Evolutionary conservation across 768 basidiomycete species (phyloP).

Genomic region (Auricularia cornea): DNA sequence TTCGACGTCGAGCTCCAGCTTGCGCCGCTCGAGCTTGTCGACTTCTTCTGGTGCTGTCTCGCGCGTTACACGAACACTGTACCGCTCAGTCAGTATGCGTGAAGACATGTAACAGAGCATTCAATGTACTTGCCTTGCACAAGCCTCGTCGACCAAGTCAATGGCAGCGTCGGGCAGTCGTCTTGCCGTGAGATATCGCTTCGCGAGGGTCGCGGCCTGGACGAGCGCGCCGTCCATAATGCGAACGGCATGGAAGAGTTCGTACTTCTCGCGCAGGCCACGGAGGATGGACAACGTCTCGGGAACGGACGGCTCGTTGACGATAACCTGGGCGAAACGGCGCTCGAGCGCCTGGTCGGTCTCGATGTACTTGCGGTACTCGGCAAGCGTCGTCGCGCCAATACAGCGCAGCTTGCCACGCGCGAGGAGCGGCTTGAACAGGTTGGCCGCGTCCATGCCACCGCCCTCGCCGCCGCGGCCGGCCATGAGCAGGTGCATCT

Average conservation of each 20-base stretch:
- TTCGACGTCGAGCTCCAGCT: conserved; percentile 88
- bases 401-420: conserved; percentile 64
- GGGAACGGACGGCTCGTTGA: conserved; percentile 83
- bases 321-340: conserved; percentile 85
- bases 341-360: conserved; percentile 87
- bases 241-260: conserved; percentile 73
- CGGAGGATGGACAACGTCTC: conserved; percentile 91
- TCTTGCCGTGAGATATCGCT: conserved; percentile 81
- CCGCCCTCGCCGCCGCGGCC: conserved; percentile 65
- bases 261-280: conserved; percentile 90
- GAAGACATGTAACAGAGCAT: background rate
- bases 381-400: conserved; percentile 86
- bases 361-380: conserved; percentile 91
- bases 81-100: conserved; percentile 6
- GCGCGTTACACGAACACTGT: conserved; percentile 80
- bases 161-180: conserved; percentile 84
- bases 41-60: conserved; percentile 93
- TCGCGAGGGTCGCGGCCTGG: conserved; percentile 81
- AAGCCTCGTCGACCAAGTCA: conserved; percentile 88
- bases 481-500: conserved; percentile 90
- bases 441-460: conserved; percentile 92
- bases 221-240: conserved; percentile 86
- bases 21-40: conserved; percentile 83
- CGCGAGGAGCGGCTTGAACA: conserved; percentile 87
- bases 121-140: conserved; percentile 52